phyloP scores from a whole-genome alignment of 371 early-diverging fungal species.

The Mortierella sp. region DNA sequence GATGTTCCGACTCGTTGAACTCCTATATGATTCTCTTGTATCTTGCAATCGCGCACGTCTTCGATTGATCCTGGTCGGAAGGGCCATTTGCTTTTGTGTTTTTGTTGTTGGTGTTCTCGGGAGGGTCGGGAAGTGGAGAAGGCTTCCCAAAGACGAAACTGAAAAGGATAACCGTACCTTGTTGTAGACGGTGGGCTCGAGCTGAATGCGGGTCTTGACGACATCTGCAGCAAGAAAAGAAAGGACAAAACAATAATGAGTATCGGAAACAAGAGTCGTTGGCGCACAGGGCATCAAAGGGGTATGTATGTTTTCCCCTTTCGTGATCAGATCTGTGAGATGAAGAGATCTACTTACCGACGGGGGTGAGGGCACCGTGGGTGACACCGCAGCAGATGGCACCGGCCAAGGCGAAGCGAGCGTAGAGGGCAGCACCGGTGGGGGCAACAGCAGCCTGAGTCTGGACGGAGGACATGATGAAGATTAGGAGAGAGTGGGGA shows the following conservation, averaged over 20 bases:
- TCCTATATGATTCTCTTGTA: background rate
- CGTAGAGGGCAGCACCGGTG: conserved; percentile 75
- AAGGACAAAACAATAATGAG: background rate
- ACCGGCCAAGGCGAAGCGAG: conserved; percentile 83
- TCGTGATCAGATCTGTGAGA: conserved; percentile 24
- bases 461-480: conserved; percentile 55
- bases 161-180: conserved; percentile 54
- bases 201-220: conserved; percentile 84
- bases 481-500: conserved; percentile 26
- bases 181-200: conserved; percentile 79
- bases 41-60: background rate
- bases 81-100: background rate
- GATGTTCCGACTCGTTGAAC: background rate
- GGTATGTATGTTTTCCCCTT: background rate
- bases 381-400: conserved; percentile 82
- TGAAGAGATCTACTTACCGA: conserved; percentile 38
- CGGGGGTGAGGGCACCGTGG: conserved; percentile 76
- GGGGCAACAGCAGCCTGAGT: conserved; percentile 64
- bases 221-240: conserved; percentile 60
- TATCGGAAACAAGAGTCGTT: background rate
- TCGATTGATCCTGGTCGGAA: background rate
- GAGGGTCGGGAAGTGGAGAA: background rate
- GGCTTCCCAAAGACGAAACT: background rate
- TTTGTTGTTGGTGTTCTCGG: background rate
- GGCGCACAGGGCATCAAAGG: conserved; percentile 11